These are phyloP conservation scores for Micractinium sp. DNA, from an alignment of 139 green algal species.

Conservation along the genomic window DNA sequence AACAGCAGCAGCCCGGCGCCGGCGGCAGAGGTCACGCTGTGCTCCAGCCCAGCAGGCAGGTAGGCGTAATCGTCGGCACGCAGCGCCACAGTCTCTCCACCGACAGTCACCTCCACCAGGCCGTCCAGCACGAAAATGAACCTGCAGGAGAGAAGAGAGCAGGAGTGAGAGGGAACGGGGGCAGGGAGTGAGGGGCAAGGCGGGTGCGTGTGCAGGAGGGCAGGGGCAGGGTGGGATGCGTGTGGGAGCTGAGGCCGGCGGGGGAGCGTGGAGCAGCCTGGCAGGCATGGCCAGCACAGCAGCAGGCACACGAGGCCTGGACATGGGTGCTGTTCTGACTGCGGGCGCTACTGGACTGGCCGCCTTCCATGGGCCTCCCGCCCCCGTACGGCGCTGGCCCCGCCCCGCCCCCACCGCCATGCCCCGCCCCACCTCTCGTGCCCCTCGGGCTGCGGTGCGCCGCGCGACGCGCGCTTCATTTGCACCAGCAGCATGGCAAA, in stretches of 20 bases:
- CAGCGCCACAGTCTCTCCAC: slow-evolving; percentile 44
- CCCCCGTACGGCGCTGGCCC: neutral
- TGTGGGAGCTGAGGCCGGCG: neutral
- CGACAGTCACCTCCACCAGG: slow-evolving; percentile 42
- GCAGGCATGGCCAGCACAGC: no score
- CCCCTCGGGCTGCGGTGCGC: slow-evolving; percentile 33
- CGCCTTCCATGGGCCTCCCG: no score
- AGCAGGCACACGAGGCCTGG: no score
- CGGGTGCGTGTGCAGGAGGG: neutral
- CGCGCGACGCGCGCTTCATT: slow-evolving; percentile 54
- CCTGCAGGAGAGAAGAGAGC: no score
- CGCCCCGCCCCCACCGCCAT: no score
- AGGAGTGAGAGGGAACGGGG: neutral
- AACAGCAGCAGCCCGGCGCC: slow-evolving; percentile 79
- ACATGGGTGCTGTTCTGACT: no score
- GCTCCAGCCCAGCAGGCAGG: slow-evolving; percentile 66
- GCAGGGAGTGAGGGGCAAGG: neutral
- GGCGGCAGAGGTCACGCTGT: slow-evolving; percentile 21
- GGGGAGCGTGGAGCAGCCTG: no score
- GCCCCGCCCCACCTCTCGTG: slow-evolving; percentile 66
- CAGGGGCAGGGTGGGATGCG: neutral
- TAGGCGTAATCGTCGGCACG: slow-evolving; percentile 77
- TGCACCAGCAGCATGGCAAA: slow-evolving; percentile 90
- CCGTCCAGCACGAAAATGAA: slow-evolving; percentile 88
- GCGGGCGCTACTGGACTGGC: no score